Percentiles rank a stretch among this genome's conserved stretches.
These are phyloP conservation scores for Colletotrichum paranaense DNA, from an alignment of 2,329 filamentous ascomycete genomes.

Conservation along the genomic window DNA sequence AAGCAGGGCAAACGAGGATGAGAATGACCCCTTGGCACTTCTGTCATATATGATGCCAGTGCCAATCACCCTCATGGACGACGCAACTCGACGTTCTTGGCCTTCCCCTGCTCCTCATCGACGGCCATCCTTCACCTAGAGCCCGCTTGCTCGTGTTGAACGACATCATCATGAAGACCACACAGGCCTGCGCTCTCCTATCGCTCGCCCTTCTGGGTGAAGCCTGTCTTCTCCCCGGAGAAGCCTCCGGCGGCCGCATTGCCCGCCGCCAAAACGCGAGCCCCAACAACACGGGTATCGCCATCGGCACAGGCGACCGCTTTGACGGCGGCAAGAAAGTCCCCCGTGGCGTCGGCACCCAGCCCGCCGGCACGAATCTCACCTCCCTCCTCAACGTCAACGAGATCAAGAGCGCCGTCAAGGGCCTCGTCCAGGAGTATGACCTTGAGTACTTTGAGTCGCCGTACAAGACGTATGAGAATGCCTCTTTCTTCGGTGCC, in stretches of 20 bases:
- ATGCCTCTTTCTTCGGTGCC: slow-evolving; percentile 51
- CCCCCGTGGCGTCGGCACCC: slow-evolving; percentile 51
- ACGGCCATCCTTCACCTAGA: background rate
- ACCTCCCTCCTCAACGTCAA: slow-evolving; percentile 56
- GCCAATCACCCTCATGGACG: background rate
- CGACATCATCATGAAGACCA: slow-evolving; percentile 43
- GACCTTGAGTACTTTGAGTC: slow-evolving; percentile 53
- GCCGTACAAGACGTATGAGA: slow-evolving; percentile 57
- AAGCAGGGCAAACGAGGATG: slow-evolving; percentile 1
- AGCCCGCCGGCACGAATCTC: slow-evolving; percentile 46
- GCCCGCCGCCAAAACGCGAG: slow-evolving; percentile 31
- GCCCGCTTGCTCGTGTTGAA: background rate
- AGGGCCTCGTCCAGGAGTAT: slow-evolving; percentile 53
- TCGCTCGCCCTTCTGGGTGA: slow-evolving; percentile 39
- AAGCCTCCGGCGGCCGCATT: slow-evolving; percentile 40
- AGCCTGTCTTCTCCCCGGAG: slow-evolving; percentile 53
- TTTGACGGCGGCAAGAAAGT: slow-evolving; percentile 51
- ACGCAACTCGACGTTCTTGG: background rate
- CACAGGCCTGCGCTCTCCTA: slow-evolving; percentile 34
- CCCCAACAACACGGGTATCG: slow-evolving; percentile 41
- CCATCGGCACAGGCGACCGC: slow-evolving; percentile 56
- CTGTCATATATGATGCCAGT: background rate
- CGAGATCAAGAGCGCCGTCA: slow-evolving; percentile 57
- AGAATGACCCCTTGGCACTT: slow-evolving; percentile 1
- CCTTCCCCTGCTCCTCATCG: background rate